Evolutionary conservation across 495 filamentous ascomycete species (phyloP).

Genomic region (Podospora australis): DNA sequence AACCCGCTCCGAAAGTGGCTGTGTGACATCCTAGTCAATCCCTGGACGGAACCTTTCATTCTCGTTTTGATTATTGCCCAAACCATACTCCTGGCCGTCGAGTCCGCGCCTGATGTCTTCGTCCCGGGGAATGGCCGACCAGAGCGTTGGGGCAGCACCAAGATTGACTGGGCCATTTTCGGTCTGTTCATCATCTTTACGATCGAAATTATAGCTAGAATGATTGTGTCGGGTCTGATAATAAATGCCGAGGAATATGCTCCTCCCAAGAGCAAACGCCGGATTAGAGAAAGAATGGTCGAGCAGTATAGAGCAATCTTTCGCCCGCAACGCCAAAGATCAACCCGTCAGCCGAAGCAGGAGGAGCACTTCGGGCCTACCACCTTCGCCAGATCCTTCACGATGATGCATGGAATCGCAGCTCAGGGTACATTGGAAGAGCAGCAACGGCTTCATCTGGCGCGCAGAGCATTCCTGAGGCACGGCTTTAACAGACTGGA

Average conservation of each 20-base stretch:
- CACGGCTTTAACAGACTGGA: conserved; percentile 95
- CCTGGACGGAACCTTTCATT: conserved; percentile 80
- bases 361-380: conserved; percentile 46
- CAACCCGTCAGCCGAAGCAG: conserved; percentile 41
- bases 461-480: conserved; percentile 84
- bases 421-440: conserved; percentile 59
- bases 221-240: conserved; percentile 87
- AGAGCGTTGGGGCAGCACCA: conserved; percentile 55
- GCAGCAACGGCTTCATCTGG: conserved; percentile 75
- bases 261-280: conserved; percentile 64
- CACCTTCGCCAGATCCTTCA: conserved; percentile 79
- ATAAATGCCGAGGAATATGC: conserved; percentile 82
- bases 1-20: conserved; percentile 66
- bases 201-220: conserved; percentile 69
- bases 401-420: conserved; percentile 54
- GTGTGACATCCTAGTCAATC: conserved; percentile 84
- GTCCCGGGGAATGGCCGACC: conserved; percentile 41
- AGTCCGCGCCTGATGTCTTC: conserved; percentile 65
- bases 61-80: conserved; percentile 83
- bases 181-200: conserved; percentile 88
- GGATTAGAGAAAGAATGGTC: conserved; percentile 63
- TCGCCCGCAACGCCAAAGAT: conserved; percentile 66
- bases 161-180: conserved; percentile 74
- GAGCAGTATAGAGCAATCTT: conserved; percentile 74
- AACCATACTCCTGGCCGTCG: conserved; percentile 76